Evolutionary conservation across 1,284 basidiomycete species (phyloP).

Genomic region (Austropuccinia psidii): DNA sequence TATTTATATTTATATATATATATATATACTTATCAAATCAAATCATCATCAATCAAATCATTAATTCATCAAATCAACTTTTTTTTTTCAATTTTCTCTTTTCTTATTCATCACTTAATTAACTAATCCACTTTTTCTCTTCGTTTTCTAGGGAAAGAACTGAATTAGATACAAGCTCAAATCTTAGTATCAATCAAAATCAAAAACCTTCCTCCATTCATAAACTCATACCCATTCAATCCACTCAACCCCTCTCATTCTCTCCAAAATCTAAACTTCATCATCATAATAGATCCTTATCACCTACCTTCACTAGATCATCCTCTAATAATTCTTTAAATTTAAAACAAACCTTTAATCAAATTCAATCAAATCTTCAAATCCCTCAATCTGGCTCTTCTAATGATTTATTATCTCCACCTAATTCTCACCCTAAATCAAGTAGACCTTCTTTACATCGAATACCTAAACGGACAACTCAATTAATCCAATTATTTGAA

Average conservation of each 20-base stretch:
- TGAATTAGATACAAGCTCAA: constrained; percentile 28
- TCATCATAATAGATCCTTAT: neutral
- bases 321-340: neutral
- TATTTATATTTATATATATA: neutral
- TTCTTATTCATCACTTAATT: neutral
- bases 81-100: neutral
- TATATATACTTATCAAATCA: neutral
- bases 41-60: neutral
- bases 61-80: neutral
- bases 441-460: constrained; percentile 23
- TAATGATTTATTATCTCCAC: neutral
- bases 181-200: neutral
- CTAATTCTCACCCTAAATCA: neutral
- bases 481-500: constrained; percentile 33
- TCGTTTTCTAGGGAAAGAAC: constrained; percentile 23
- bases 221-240: constrained; percentile 12
- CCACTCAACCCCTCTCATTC: constrained; percentile 12
- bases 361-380: neutral
- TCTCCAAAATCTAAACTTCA: constrained; percentile 18
- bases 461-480: constrained; percentile 29
- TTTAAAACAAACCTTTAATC: neutral
- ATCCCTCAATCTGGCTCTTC: neutral
- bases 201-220: neutral
- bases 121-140: neutral
- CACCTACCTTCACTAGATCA: constrained; percentile 5